Evolutionary conservation across 768 basidiomycete genomes (phyloP).

Genomic region (Collybia mongolica): DNA sequence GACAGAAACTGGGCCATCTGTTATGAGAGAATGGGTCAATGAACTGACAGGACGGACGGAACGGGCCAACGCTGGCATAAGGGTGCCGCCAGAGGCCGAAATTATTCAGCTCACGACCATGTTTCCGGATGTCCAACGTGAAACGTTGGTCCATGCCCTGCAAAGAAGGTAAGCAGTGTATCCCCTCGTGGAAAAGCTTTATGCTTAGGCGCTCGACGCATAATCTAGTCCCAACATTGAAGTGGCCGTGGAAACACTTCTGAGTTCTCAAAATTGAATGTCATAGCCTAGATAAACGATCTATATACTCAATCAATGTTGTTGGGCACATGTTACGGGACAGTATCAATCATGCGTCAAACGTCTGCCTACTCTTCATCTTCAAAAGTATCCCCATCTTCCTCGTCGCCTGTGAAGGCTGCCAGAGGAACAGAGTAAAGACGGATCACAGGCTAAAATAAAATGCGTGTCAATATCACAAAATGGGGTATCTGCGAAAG

Average conservation of each 20-base stretch:
- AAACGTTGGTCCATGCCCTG: conserved; percentile 71
- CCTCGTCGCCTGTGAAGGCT: conserved; percentile 83
- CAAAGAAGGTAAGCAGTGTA: conserved; percentile 67
- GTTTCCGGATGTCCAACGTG: conserved; percentile 80
- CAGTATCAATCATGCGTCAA: conserved; percentile 20
- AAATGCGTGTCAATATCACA: conserved; percentile 13
- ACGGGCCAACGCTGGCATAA: conserved; percentile 52
- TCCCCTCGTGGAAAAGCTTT: conserved; percentile 12
- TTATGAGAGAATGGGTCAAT: conserved; percentile 78
- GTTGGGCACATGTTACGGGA: conserved; percentile 16
- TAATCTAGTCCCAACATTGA: conserved; percentile 68
- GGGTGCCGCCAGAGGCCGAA: conserved; percentile 75
- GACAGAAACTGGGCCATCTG: conserved; percentile 37
- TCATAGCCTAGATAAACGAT: conserved; percentile 5
- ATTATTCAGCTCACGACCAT: conserved; percentile 72
- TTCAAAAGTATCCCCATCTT: conserved; percentile 45
- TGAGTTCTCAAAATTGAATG: conserved; percentile 46
- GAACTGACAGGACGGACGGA: conserved; percentile 70
- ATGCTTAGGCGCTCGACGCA: conserved; percentile 4
- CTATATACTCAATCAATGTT: conserved; percentile 11
- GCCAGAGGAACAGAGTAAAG: conserved; percentile 89
- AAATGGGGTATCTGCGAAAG: conserved; percentile 1
- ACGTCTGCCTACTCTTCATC: conserved; percentile 33
- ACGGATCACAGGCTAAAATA: conserved; percentile 82
- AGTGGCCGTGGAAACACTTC: conserved; percentile 76